These are phyloP conservation scores for Pyrenochaeta sp. DNA, from an alignment of 2,329 filamentous ascomycete genomes.

Conservation along the genomic window DNA sequence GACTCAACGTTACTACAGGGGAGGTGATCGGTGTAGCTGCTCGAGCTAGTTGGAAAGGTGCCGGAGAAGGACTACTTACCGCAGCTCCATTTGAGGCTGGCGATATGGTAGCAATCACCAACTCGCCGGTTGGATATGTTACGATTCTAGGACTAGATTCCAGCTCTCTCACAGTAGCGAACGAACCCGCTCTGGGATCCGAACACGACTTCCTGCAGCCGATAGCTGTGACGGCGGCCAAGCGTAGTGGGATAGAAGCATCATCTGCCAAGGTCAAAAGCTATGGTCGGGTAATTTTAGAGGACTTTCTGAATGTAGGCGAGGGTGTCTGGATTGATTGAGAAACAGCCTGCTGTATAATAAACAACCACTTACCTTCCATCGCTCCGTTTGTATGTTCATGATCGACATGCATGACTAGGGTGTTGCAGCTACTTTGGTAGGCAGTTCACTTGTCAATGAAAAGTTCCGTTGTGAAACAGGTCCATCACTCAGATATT, in stretches of 20 bases:
- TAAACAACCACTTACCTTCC: too few relatives aligned
- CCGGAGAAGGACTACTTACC: constrained; percentile 17
- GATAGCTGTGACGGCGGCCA: neutral
- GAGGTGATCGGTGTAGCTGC: constrained; percentile 23
- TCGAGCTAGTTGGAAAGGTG: constrained; percentile 23
- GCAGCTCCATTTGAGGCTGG: constrained; percentile 23
- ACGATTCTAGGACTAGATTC: constrained; percentile 26
- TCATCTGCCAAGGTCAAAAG: constrained; percentile 8
- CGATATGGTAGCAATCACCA: constrained; percentile 28
- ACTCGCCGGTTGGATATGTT: constrained; percentile 24
- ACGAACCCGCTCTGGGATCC: neutral
- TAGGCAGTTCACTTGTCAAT: too few relatives aligned
- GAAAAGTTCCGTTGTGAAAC: too few relatives aligned
- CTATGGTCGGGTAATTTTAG: constrained; percentile 9
- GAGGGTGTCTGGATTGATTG: constrained; percentile 17
- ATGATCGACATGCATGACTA: too few relatives aligned
- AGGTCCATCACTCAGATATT: too few relatives aligned
- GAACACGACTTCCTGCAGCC: constrained; percentile 5
- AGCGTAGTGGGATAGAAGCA: neutral
- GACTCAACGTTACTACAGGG: constrained; percentile 26
- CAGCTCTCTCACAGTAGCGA: neutral
- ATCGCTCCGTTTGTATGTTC: too few relatives aligned
- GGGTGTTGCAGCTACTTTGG: too few relatives aligned
- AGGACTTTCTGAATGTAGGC: constrained; percentile 4
- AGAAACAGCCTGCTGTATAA: too few relatives aligned